Evolutionary conservation across 257 asterid species (phyloP).

Genomic region (Sherardia arvensis): DNA sequence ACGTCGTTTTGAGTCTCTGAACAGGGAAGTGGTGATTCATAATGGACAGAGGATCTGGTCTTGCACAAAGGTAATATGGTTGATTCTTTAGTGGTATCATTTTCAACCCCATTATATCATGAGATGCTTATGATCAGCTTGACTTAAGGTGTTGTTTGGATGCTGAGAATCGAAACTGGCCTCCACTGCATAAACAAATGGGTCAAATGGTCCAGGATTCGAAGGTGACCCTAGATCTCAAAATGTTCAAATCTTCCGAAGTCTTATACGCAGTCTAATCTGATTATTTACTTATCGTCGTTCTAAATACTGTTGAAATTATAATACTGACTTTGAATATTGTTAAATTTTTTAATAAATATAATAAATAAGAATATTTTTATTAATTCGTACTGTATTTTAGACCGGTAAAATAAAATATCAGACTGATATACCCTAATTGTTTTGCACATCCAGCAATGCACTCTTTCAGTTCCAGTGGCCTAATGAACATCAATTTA

Average conservation of each 20-base stretch:
- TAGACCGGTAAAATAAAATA: no score
- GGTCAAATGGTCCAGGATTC: background rate
- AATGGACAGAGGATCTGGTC: background rate
- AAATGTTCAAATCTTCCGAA: background rate
- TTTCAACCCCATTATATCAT: background rate
- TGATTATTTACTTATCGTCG: no score
- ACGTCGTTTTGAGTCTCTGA: background rate
- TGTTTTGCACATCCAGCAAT: background rate
- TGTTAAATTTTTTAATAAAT: no score
- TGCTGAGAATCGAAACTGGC: constrained; percentile 7
- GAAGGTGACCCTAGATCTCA: background rate
- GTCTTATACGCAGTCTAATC: no score
- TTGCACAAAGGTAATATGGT: background rate
- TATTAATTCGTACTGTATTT: no score
- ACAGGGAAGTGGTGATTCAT: background rate
- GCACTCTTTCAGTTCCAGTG: background rate
- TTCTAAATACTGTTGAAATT: no score
- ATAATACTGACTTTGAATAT: no score
- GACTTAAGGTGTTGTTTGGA: background rate
- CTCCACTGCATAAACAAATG: background rate
- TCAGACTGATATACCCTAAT: no score
- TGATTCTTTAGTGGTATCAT: background rate
- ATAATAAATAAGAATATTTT: no score
- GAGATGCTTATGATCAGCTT: background rate
- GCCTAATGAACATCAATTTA: background rate